Evolutionary conservation across 306 rosid species (phyloP).

Genomic region (Ziziphus jujuba): DNA sequence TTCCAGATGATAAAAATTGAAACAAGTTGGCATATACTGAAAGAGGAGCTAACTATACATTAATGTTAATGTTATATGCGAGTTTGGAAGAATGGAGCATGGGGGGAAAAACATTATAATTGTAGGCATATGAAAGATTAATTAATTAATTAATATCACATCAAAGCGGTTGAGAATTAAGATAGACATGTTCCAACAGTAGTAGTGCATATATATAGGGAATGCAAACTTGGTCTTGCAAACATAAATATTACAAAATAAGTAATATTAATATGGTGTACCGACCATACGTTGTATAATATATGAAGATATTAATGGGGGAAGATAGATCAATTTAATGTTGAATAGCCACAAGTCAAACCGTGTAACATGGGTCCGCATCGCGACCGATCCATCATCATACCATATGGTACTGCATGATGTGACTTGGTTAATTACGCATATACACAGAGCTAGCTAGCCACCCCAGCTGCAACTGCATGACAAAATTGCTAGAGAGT

Average conservation of each 20-base stretch:
- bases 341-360: conserved; percentile 8
- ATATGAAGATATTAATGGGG: neutral
- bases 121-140: neutral
- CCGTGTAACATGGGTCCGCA: conserved; percentile 16
- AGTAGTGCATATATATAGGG: neutral
- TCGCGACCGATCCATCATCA: too few relatives aligned
- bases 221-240: neutral
- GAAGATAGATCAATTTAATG: conserved; percentile 17
- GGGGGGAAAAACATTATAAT: neutral
- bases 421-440: too few relatives aligned
- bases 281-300: neutral
- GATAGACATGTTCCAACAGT: neutral
- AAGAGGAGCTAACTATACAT: conserved; percentile 1
- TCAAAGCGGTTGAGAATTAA: conserved; percentile 1
- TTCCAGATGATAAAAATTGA: neutral
- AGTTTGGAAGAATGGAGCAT: neutral
- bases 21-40: neutral
- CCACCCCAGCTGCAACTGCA: too few relatives aligned
- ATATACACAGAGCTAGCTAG: too few relatives aligned
- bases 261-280: too few relatives aligned
- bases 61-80: neutral
- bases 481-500: too few relatives aligned
- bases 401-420: too few relatives aligned
- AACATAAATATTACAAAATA: too few relatives aligned
- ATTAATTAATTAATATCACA: neutral